Conservation (phyloP, 225 moss, liverwort and hornwort genomes). For the Physcomitrellopsis africana region DNA sequence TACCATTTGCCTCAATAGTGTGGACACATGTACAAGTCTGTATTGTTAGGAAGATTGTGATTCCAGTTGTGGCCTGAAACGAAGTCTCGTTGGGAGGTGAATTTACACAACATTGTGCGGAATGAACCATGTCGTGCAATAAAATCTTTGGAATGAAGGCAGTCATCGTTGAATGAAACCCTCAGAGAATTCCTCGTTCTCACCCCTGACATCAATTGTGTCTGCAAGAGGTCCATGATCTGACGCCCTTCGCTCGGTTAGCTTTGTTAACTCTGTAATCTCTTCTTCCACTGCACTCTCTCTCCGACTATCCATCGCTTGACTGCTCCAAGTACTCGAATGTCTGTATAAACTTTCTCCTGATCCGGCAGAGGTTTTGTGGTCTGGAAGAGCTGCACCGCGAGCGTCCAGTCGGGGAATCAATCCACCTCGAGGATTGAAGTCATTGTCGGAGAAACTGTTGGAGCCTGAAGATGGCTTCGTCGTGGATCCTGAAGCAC, state of each 20-base stretch:
- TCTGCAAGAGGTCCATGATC: slow-evolving; percentile 50
- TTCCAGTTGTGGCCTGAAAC: slow-evolving; percentile 2
- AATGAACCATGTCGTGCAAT: neutral
- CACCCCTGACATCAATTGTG: slow-evolving; percentile 56
- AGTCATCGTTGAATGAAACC: slow-evolving; percentile 58
- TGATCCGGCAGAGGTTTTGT: neutral
- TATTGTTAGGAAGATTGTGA: slow-evolving; percentile 13
- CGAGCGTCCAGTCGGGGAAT: neutral
- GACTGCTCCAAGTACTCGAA: no score
- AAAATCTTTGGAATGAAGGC: neutral
- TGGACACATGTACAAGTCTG: slow-evolving; percentile 10
- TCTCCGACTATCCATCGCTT: neutral
- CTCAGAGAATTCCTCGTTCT: slow-evolving; percentile 64
- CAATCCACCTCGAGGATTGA: slow-evolving; percentile 32
- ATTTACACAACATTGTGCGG: neutral
- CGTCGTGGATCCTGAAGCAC: neutral
- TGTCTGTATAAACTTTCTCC: neutral
- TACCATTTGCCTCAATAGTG: neutral
- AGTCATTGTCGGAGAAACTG: slow-evolving; percentile 19
- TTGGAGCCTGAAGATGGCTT: neutral
- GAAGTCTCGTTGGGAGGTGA: slow-evolving; percentile 1
- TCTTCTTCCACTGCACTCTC: slow-evolving; percentile 43
- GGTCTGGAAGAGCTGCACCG: neutral
- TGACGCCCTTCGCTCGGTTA: slow-evolving; percentile 46
- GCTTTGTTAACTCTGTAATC: slow-evolving; percentile 47